phyloP scores from a whole-genome alignment of 306 rosid genomes.

The Prunus davidiana region DNA sequence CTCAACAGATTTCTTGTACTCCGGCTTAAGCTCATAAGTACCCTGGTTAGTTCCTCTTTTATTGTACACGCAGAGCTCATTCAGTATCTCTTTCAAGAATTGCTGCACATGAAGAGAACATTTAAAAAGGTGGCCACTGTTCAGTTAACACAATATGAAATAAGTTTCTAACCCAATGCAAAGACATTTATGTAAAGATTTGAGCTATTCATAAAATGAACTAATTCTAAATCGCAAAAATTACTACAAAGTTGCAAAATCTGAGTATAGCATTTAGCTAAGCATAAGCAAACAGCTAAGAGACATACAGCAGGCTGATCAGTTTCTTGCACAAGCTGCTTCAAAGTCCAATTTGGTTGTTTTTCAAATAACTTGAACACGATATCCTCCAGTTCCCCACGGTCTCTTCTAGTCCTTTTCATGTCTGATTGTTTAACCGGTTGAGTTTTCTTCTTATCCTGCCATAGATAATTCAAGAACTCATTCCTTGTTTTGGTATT shows the following conservation, averaged over 20 bases:
- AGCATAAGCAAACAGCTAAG: slow-evolving; percentile 3
- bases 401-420: slow-evolving; percentile 93
- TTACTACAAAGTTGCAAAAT: neutral
- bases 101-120: slow-evolving; percentile 58
- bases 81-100: slow-evolving; percentile 96
- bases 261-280: neutral
- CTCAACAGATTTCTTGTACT: slow-evolving; percentile 91
- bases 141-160: neutral
- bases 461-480: slow-evolving; percentile 21
- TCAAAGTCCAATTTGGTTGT: slow-evolving; percentile 98
- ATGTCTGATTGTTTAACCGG: slow-evolving; percentile 87
- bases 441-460: slow-evolving; percentile 85
- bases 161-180: neutral
- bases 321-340: slow-evolving; percentile 97
- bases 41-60: slow-evolving; percentile 99
- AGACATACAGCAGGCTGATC: slow-evolving; percentile 90
- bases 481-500: neutral
- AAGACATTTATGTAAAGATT: neutral
- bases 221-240: neutral
- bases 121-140: neutral
- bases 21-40: slow-evolving; percentile 98
- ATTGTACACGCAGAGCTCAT: slow-evolving; percentile 91
- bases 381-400: slow-evolving; percentile 96
- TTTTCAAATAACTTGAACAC: slow-evolving; percentile 97
- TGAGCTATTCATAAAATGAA: neutral